Conservation (phyloP, 1,139 yeast species). For the Debaryomyces udenii region DNA sequence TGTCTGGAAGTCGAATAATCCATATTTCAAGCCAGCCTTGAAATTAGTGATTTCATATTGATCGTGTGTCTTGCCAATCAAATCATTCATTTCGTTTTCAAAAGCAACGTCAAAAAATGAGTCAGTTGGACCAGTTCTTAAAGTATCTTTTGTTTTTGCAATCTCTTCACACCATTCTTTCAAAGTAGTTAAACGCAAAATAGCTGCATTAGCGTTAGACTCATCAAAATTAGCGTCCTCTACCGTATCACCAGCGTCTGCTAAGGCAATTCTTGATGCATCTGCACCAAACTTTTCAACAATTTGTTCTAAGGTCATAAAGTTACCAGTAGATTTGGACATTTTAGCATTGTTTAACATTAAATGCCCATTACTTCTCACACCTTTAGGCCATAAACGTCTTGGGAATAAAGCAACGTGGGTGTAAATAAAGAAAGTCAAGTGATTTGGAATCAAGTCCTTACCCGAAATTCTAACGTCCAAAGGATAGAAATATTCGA, state of each 20-base stretch:
- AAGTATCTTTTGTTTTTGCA: slow-evolving; percentile 49
- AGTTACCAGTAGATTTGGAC: slow-evolving; percentile 98
- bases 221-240: slow-evolving; percentile 99
- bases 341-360: slow-evolving; percentile 94
- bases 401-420: slow-evolving; percentile 93
- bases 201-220: slow-evolving; percentile 95
- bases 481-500: slow-evolving; percentile 93
- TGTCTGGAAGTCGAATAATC: slow-evolving; percentile 91
- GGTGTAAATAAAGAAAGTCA: slow-evolving; percentile 90
- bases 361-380: slow-evolving; percentile 95
- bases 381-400: slow-evolving; percentile 90
- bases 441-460: slow-evolving; percentile 96
- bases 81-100: slow-evolving; percentile 88
- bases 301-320: slow-evolving; percentile 85
- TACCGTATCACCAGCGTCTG: slow-evolving; percentile 97
- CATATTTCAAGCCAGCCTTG: slow-evolving; percentile 87
- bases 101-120: slow-evolving; percentile 86
- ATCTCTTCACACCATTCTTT: slow-evolving; percentile 95
- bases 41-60: slow-evolving; percentile 75
- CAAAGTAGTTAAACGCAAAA: slow-evolving; percentile 85
- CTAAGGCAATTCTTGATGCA: slow-evolving; percentile 95
- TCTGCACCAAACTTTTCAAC: slow-evolving; percentile 95
- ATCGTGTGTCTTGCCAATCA: slow-evolving; percentile 71
- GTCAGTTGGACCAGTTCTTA: slow-evolving; percentile 69
- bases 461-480: slow-evolving; percentile 93